Evolutionary conservation across 805 yeast genomes (phyloP).

Genomic region (Hanseniaspora occidentalis): DNA sequence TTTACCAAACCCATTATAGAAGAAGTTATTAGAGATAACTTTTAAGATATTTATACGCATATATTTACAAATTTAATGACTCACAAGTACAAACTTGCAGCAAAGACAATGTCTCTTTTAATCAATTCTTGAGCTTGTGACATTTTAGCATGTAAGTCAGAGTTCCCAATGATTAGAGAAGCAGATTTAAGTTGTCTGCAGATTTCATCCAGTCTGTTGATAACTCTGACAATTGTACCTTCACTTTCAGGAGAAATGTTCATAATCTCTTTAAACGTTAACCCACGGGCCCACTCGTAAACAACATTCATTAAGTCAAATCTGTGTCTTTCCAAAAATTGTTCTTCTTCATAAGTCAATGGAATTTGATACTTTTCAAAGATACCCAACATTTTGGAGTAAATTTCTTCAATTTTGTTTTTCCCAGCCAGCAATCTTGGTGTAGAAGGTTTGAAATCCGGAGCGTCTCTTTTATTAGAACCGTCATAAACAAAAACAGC

Average conservation of each 20-base stretch:
- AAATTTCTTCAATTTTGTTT: slow-evolving; percentile 55
- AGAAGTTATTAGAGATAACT: neutral
- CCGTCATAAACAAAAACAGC: slow-evolving; percentile 94
- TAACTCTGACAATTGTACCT: slow-evolving; percentile 94
- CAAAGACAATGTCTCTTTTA: slow-evolving; percentile 93
- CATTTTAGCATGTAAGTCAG: slow-evolving; percentile 82
- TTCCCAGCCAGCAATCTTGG: slow-evolving; percentile 72
- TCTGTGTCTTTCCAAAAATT: slow-evolving; percentile 69
- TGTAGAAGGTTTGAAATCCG: slow-evolving; percentile 49
- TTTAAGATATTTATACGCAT: neutral
- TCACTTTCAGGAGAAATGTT: slow-evolving; percentile 81
- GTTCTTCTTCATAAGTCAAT: slow-evolving; percentile 73
- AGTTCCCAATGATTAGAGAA: slow-evolving; percentile 87
- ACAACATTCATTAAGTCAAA: slow-evolving; percentile 89
- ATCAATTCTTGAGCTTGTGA: slow-evolving; percentile 85
- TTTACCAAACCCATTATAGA: neutral
- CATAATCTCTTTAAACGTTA: slow-evolving; percentile 84
- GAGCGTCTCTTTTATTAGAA: slow-evolving; percentile 40
- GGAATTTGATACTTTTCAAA: slow-evolving; percentile 59
- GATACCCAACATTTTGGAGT: slow-evolving; percentile 45
- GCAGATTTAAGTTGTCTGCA: slow-evolving; percentile 93
- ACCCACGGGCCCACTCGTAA: slow-evolving; percentile 96
- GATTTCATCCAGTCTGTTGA: slow-evolving; percentile 85
- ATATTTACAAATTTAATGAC: slow-evolving; percentile 1
- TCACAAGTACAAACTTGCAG: slow-evolving; percentile 80